phyloP scores from a whole-genome alignment of 1,139 yeast genomes.

The Petasospora fabianii region DNA sequence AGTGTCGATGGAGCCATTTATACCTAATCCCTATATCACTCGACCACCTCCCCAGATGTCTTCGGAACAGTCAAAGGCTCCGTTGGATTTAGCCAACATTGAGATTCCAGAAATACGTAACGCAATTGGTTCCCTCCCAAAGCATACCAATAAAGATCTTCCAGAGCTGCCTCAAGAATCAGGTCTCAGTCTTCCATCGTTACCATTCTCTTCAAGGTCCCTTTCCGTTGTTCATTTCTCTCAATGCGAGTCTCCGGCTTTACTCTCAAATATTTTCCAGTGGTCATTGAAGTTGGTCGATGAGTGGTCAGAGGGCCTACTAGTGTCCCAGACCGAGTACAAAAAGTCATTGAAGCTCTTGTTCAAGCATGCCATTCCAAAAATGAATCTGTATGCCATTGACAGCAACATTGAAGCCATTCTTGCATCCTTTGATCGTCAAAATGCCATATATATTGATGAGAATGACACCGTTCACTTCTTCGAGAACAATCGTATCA shows the following conservation, averaged over 20 bases:
- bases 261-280: slow-evolving; percentile 47
- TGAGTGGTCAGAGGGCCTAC: slow-evolving; percentile 37
- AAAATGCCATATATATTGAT: slow-evolving; percentile 44
- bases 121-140: background rate
- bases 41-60: background rate
- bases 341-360: slow-evolving; percentile 48
- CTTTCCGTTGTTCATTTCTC: slow-evolving; percentile 48
- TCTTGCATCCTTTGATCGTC: slow-evolving; percentile 41
- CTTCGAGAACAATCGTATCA: slow-evolving; percentile 22
- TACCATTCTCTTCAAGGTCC: slow-evolving; percentile 53
- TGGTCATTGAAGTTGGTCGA: slow-evolving; percentile 40
- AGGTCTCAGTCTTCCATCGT: slow-evolving; percentile 51
- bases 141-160: slow-evolving; percentile 29
- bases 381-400: slow-evolving; percentile 51
- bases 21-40: background rate
- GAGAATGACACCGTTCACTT: slow-evolving; percentile 25
- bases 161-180: slow-evolving; percentile 48
- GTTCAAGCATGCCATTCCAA: slow-evolving; percentile 48
- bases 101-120: slow-evolving; percentile 8
- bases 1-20: slow-evolving; percentile 2
- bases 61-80: background rate
- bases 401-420: slow-evolving; percentile 54
- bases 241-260: slow-evolving; percentile 48
- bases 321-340: slow-evolving; percentile 48
- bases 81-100: slow-evolving; percentile 10